Percentiles rank a stretch among this genome's conserved stretches.
phyloP scores from a whole-genome alignment of 2,329 filamentous ascomycete genomes.

The Aureobasidium mangrovei region DNA sequence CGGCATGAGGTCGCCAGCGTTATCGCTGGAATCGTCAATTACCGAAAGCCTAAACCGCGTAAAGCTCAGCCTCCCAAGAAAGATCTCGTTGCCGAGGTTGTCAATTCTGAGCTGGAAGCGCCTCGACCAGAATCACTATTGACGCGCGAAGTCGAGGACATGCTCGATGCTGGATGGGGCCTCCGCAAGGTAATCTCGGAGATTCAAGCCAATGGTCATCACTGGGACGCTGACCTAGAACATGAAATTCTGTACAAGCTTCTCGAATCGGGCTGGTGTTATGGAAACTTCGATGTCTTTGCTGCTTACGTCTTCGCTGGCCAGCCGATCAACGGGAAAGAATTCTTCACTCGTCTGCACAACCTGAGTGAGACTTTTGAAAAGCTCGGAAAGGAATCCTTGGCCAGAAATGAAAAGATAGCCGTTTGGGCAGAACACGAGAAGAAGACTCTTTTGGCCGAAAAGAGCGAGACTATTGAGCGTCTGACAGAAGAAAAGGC shows the following conservation, averaged over 20 bases:
- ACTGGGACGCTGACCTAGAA: neutral
- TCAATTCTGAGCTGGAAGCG: too few relatives aligned
- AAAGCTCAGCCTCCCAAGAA: too few relatives aligned
- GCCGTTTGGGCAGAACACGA: neutral
- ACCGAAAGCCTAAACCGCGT: too few relatives aligned
- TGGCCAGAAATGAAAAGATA: neutral
- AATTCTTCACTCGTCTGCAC: neutral
- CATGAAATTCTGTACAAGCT: neutral
- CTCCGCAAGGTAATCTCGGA: neutral
- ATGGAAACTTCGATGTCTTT: slow-evolving; percentile 7
- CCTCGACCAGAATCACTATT: neutral
- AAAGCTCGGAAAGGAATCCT: neutral
- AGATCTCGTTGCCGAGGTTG: too few relatives aligned
- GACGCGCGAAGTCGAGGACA: neutral
- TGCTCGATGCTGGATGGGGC: neutral
- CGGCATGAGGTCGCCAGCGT: neutral
- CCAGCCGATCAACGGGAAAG: neutral
- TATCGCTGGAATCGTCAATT: neutral
- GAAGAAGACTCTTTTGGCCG: neutral
- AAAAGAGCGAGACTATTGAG: neutral
- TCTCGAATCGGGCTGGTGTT: neutral
- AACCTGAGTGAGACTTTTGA: neutral
- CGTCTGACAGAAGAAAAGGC: neutral
- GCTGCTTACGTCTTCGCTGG: neutral
- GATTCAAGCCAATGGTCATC: neutral